These are phyloP conservation scores for Fusarium verticillioides DNA, from an alignment of 2,329 filamentous ascomycete species.

Conservation along the genomic window DNA sequence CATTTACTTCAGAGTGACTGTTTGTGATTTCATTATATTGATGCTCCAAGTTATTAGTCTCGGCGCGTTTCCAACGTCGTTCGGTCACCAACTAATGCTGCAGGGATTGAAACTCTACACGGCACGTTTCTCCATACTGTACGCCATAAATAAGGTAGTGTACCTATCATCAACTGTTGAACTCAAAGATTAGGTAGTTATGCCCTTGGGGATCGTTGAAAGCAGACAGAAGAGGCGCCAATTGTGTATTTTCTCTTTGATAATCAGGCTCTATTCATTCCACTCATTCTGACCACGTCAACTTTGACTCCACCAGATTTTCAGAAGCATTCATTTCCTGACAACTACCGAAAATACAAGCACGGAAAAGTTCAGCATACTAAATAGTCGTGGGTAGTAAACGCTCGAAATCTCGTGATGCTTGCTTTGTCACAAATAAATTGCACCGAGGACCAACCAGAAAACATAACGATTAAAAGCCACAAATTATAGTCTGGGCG, in stretches of 20 bases:
- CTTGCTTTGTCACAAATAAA: background rate
- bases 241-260: background rate
- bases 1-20: background rate
- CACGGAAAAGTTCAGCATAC: background rate
- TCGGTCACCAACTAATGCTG: background rate
- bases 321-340: background rate
- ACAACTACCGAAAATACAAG: background rate
- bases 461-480: background rate
- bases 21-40: background rate
- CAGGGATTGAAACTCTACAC: background rate
- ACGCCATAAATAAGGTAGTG: background rate
- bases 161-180: background rate
- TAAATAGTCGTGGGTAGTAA: background rate
- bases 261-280: background rate
- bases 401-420: background rate
- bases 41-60: background rate
- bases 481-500: conserved; percentile 6
- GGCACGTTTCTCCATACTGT: background rate
- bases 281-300: background rate
- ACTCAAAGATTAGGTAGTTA: background rate
- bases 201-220: background rate
- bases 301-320: background rate
- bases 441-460: background rate
- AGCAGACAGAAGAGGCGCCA: too few species aligned
- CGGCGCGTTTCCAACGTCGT: background rate